These are phyloP conservation scores for Primulina tabacum DNA, from an alignment of 257 asterid species.

Conservation along the genomic window DNA sequence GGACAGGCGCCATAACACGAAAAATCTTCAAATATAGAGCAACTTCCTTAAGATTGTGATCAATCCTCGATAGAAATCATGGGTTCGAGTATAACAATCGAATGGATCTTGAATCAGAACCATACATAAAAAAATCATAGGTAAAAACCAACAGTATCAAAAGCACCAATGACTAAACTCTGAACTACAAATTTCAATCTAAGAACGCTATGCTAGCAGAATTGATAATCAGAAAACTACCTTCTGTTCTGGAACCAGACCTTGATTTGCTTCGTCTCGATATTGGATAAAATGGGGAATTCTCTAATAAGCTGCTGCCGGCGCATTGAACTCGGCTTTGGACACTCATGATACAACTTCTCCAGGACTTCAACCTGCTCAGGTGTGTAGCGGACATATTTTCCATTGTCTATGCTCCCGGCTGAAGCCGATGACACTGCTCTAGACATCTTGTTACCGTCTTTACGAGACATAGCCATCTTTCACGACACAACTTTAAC, in stretches of 20 bases:
- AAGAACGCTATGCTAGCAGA: neutral
- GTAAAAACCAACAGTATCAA: neutral
- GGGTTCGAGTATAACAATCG: too few species aligned
- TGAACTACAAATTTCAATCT: neutral
- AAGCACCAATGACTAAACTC: neutral
- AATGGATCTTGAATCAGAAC: neutral
- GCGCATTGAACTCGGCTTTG: conserved; percentile 82
- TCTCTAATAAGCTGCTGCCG: conserved; percentile 89
- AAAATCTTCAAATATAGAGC: too few species aligned
- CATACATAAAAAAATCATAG: neutral
- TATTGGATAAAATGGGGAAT: conserved; percentile 68
- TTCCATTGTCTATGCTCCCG: conserved; percentile 58
- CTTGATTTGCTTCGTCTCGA: conserved; percentile 88
- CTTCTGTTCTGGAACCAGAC: conserved; percentile 95
- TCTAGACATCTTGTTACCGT: conserved; percentile 40
- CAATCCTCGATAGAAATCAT: too few species aligned
- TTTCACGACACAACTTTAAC: conserved; percentile 23
- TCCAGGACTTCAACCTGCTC: conserved; percentile 93
- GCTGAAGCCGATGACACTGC: conserved; percentile 26
- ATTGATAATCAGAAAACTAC: conserved; percentile 25
- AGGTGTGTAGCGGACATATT: conserved; percentile 78
- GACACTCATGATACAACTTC: conserved; percentile 85
- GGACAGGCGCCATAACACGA: neutral
- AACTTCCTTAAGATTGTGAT: too few species aligned
- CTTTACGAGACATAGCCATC: conserved; percentile 71